These are phyloP conservation scores for Sphenostylis stenocarpa DNA, from an alignment of 306 rosid species.

Conservation along the genomic window DNA sequence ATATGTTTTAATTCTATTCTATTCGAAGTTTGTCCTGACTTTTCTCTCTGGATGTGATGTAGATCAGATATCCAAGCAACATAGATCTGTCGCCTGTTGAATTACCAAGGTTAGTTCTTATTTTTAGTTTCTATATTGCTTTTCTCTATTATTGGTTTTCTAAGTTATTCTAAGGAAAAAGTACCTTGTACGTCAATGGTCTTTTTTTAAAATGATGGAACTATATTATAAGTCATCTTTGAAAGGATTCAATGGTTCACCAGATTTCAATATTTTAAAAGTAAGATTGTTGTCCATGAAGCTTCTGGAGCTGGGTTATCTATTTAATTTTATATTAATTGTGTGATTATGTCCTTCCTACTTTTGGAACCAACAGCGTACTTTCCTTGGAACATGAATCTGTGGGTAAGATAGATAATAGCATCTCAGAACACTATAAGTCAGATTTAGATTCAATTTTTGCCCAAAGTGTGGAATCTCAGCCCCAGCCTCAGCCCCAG, in stretches of 20 bases:
- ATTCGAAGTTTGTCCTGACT: slow-evolving; percentile 42
- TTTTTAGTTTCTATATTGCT: slow-evolving; percentile 19
- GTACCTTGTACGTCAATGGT: not conserved
- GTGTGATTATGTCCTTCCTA: slow-evolving; percentile 5
- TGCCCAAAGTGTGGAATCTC: slow-evolving; percentile 39
- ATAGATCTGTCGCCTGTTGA: slow-evolving; percentile 70
- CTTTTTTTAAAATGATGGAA: not conserved
- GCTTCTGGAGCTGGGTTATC: not conserved
- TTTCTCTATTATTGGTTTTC: slow-evolving; percentile 12
- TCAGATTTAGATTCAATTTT: slow-evolving; percentile 44
- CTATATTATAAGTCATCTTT: not conserved
- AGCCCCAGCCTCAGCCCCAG: slow-evolving; percentile 22
- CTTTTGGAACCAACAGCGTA: slow-evolving; percentile 52
- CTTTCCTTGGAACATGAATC: slow-evolving; percentile 48
- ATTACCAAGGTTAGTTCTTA: slow-evolving; percentile 67
- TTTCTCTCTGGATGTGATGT: slow-evolving; percentile 54
- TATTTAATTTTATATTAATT: slow-evolving; percentile 24
- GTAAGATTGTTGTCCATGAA: not conserved
- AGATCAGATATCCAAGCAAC: slow-evolving; percentile 85
- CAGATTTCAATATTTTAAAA: slow-evolving; percentile 12
- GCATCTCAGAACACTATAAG: slow-evolving; percentile 42
- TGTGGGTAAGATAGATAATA: slow-evolving; percentile 41
- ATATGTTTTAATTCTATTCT: slow-evolving; percentile 27
- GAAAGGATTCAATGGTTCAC: slow-evolving; percentile 20
- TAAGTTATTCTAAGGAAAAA: not conserved